Conservation (phyloP, 306 rosid genomes). For the Malus asiatica region DNA sequence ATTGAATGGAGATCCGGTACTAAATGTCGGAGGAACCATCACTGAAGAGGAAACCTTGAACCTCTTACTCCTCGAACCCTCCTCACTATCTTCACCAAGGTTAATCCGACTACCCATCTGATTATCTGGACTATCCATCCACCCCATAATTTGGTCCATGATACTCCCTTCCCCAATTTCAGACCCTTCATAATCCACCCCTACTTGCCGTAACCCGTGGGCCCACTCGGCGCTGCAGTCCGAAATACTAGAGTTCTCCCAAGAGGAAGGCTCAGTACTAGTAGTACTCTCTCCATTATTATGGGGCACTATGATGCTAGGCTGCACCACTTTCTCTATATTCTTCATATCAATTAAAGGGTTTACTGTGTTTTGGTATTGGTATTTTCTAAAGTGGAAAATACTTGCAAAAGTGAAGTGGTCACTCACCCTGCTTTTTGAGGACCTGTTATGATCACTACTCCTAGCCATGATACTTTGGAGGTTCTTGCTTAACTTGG, state of each 20-base stretch:
- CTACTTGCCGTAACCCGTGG: conserved; percentile 33
- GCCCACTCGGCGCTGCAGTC: conserved; percentile 57
- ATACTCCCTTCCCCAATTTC: conserved; percentile 47
- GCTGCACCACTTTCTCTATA: conserved; percentile 64
- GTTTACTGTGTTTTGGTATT: conserved; percentile 30
- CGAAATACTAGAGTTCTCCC: conserved; percentile 50
- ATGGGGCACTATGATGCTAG: conserved; percentile 76
- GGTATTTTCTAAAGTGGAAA: conserved; percentile 48
- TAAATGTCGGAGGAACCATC: conserved; percentile 82
- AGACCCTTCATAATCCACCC: conserved; percentile 46
- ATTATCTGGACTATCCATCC: conserved; percentile 51
- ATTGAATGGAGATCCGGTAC: conserved; percentile 30
- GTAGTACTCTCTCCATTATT: conserved; percentile 3
- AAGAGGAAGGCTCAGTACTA: conserved; percentile 18
- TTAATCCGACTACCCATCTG: conserved; percentile 1
- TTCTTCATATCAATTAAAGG: conserved; percentile 27
- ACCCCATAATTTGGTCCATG: conserved; percentile 52
- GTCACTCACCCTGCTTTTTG: conserved; percentile 81
- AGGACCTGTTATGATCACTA: conserved; percentile 33
- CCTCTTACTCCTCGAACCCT: conserved; percentile 67
- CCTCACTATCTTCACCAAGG: background rate
- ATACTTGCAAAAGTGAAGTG: conserved; percentile 78
- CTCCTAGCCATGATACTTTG: conserved; percentile 65
- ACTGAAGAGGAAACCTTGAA: conserved; percentile 87
- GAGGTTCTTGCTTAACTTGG: conserved; percentile 71